These are phyloP conservation scores for Aspergillus persii DNA, from an alignment of 2,329 filamentous ascomycete genomes.

Conservation along the genomic window DNA sequence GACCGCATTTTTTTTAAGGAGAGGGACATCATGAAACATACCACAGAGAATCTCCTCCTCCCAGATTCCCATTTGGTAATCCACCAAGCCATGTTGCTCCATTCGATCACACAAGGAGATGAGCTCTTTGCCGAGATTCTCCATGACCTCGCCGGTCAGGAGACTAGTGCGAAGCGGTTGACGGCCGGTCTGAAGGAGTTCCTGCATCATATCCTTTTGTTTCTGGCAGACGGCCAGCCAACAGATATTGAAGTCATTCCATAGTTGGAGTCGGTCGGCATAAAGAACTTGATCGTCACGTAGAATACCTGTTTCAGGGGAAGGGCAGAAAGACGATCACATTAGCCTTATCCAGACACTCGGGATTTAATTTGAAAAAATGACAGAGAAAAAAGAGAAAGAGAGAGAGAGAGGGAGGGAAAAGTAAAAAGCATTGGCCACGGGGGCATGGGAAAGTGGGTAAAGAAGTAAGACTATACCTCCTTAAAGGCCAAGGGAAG, in stretches of 20 bases:
- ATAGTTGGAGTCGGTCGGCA: slow-evolving; percentile 74
- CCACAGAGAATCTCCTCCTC: slow-evolving; percentile 86
- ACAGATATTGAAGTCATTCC: slow-evolving; percentile 91
- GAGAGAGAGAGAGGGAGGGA: too few species aligned
- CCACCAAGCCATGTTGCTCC: slow-evolving; percentile 88
- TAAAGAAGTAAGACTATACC: background rate
- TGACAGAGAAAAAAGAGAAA: background rate
- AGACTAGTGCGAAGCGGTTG: slow-evolving; percentile 59
- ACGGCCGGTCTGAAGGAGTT: slow-evolving; percentile 58
- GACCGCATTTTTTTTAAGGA: background rate
- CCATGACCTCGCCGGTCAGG: slow-evolving; percentile 66
- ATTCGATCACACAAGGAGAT: slow-evolving; percentile 80
- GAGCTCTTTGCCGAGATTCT: slow-evolving; percentile 78
- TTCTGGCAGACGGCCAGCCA: slow-evolving; percentile 83
- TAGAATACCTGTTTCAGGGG: slow-evolving; percentile 64
- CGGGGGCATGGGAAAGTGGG: background rate
- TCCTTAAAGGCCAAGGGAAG: slow-evolving; percentile 18
- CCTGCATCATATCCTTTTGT: slow-evolving; percentile 71
- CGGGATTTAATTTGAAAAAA: background rate
- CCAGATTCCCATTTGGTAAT: slow-evolving; percentile 96
- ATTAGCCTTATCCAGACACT: slow-evolving; percentile 8
- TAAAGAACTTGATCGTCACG: slow-evolving; percentile 77
- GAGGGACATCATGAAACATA: slow-evolving; percentile 48
- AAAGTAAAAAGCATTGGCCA: background rate
- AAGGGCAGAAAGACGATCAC: background rate